A percentile compares a stretch with the other conserved stretches of the same genome.
Conservation (phyloP, 1,284 basidiomycete species). For the Naganishia liquefaciens region DNA sequence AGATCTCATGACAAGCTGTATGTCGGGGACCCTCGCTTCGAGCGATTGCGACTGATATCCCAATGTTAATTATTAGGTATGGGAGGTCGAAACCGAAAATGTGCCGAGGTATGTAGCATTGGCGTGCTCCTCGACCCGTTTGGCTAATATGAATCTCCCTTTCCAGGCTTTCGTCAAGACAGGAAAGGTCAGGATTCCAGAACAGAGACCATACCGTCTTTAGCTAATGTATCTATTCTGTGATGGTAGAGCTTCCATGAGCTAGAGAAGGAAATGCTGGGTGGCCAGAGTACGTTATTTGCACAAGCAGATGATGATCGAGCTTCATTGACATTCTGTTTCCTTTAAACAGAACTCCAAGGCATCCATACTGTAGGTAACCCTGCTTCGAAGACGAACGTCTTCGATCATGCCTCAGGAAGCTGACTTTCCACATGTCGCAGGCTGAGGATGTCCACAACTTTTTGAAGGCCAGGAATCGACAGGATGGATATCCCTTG, state of each 20-base stretch:
- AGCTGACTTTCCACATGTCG: no score
- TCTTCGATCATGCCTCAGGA: background rate
- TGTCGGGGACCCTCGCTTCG: conserved; percentile 27
- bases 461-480: conserved; percentile 57
- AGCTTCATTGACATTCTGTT: conserved; percentile 5
- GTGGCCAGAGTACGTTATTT: conserved; percentile 58
- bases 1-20: conserved; percentile 62
- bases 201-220: no score
- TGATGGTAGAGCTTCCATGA: conserved; percentile 52
- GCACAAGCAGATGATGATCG: conserved; percentile 36
- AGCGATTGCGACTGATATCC: background rate
- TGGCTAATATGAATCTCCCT: background rate
- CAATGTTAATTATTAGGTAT: conserved; percentile 44
- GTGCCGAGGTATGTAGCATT: conserved; percentile 44
- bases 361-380: conserved; percentile 55
- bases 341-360: conserved; percentile 53
- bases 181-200: conserved; percentile 50
- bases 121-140: no score
- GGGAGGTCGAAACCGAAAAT: conserved; percentile 60
- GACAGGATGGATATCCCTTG: conserved; percentile 59
- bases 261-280: conserved; percentile 60
- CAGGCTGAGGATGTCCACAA: conserved; percentile 57
- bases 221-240: no score
- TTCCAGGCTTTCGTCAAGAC: conserved; percentile 59
- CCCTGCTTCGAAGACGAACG: conserved; percentile 2